Percentiles rank a stretch among this genome's conserved stretches.
Conservation (phyloP, 2,329 filamentous ascomycete species). For the Colletotrichum sp. region DNA sequence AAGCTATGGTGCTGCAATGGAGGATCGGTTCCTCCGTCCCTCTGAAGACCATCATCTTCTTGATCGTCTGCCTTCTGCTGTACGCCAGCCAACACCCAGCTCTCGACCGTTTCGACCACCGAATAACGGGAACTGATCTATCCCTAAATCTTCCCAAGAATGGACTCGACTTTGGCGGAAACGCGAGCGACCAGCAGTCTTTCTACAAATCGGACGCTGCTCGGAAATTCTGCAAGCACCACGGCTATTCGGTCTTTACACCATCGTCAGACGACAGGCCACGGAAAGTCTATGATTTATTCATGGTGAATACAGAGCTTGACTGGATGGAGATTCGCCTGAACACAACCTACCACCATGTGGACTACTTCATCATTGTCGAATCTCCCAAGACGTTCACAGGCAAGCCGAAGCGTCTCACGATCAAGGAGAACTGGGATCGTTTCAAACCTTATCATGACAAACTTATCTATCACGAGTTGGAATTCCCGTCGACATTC, state of each 20-base stretch:
- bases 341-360: conserved; percentile 58
- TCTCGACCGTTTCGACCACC: conserved; percentile 18
- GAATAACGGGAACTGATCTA: conserved; percentile 5
- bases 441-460: conserved; percentile 56
- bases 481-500: conserved; percentile 8
- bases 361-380: conserved; percentile 71
- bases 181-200: not conserved
- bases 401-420: conserved; percentile 57
- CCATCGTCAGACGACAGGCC: conserved; percentile 25
- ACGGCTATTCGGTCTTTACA: conserved; percentile 34
- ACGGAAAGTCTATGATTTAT: conserved; percentile 65
- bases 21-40: not conserved
- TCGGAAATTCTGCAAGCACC: conserved; percentile 33
- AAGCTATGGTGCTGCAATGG: conserved; percentile 13
- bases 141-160: conserved; percentile 6
- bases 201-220: conserved; percentile 34
- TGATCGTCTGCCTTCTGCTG: not conserved
- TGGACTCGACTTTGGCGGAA: not conserved
- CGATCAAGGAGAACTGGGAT: conserved; percentile 57
- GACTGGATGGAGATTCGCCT: conserved; percentile 71
- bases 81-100: conserved; percentile 16
- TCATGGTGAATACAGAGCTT: conserved; percentile 67
- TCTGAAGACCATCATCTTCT: not conserved
- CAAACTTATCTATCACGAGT: conserved; percentile 63
- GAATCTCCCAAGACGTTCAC: conserved; percentile 66